These are phyloP conservation scores for Cenchrus americanus DNA, from an alignment of 176 grass and related monocot species.

Conservation along the genomic window DNA sequence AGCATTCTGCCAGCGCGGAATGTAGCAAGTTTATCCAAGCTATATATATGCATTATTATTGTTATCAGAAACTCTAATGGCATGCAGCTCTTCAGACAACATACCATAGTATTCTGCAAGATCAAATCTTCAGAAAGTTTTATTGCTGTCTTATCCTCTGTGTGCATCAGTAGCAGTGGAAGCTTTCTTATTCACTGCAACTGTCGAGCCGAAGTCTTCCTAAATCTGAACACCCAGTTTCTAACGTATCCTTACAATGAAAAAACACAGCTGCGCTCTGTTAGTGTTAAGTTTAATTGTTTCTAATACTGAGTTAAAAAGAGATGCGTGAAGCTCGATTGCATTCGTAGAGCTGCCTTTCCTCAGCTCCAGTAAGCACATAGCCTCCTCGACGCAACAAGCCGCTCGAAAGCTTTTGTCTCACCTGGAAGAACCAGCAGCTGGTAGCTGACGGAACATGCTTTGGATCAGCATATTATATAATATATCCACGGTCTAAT, in stretches of 20 bases:
- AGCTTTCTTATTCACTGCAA: background rate
- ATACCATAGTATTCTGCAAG: background rate
- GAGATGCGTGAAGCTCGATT: background rate
- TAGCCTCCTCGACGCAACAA: too few relatives aligned
- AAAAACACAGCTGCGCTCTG: background rate
- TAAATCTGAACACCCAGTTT: background rate
- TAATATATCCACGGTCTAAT: too few relatives aligned
- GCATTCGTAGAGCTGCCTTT: too few relatives aligned
- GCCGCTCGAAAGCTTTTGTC: too few relatives aligned
- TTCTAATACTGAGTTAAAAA: background rate
- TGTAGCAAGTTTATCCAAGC: background rate
- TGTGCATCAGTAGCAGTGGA: background rate
- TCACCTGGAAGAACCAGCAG: too few relatives aligned
- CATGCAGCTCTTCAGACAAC: background rate
- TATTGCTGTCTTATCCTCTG: background rate
- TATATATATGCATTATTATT: background rate
- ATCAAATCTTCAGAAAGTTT: background rate
- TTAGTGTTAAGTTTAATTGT: background rate
- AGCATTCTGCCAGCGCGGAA: conserved; percentile 7
- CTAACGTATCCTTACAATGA: background rate
- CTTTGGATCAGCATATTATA: too few relatives aligned
- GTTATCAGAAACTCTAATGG: conserved; percentile 4
- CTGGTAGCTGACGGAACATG: too few relatives aligned
- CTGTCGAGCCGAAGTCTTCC: background rate
- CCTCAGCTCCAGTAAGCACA: too few relatives aligned